Conservation (phyloP, 164 flowering plant species). For the Protea cynaroides region DNA sequence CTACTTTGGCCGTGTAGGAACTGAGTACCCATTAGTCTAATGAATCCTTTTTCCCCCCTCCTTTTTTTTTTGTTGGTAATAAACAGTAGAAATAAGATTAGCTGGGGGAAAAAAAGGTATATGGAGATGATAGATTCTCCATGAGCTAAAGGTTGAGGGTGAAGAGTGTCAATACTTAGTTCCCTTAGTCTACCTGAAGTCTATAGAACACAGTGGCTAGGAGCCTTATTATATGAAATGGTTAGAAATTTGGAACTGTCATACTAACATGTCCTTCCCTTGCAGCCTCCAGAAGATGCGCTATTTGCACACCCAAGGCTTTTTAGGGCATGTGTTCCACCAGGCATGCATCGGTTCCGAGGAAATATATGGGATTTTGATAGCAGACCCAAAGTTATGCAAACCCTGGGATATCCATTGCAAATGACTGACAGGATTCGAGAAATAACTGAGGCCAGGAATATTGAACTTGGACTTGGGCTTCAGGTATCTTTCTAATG, state of each 20-base stretch:
- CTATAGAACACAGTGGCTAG: background rate
- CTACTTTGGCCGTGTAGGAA: too few species aligned
- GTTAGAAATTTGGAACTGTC: background rate
- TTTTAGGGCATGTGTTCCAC: constrained; percentile 90
- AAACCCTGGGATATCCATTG: constrained; percentile 76
- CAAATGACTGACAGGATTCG: constrained; percentile 64
- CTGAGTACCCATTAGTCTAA: too few species aligned
- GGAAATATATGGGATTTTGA: constrained; percentile 97
- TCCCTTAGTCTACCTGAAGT: background rate
- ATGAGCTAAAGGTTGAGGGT: too few species aligned
- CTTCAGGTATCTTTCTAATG: constrained; percentile 57
- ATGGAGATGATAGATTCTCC: too few species aligned
- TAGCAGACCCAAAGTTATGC: constrained; percentile 82
- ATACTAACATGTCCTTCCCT: background rate
- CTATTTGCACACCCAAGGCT: constrained; percentile 94
- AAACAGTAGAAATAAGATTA: too few species aligned
- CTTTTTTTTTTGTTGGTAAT: too few species aligned
- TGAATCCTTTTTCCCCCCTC: too few species aligned
- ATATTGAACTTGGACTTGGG: constrained; percentile 94
- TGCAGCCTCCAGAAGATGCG: constrained; percentile 88
- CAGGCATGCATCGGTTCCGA: constrained; percentile 97
- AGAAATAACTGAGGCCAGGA: constrained; percentile 88
- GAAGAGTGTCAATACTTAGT: background rate
- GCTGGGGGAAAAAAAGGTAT: too few species aligned
- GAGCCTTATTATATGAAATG: background rate